These are phyloP conservation scores for Colletotrichum eremochloae DNA, from an alignment of 2,329 filamentous ascomycete species.

Conservation along the genomic window DNA sequence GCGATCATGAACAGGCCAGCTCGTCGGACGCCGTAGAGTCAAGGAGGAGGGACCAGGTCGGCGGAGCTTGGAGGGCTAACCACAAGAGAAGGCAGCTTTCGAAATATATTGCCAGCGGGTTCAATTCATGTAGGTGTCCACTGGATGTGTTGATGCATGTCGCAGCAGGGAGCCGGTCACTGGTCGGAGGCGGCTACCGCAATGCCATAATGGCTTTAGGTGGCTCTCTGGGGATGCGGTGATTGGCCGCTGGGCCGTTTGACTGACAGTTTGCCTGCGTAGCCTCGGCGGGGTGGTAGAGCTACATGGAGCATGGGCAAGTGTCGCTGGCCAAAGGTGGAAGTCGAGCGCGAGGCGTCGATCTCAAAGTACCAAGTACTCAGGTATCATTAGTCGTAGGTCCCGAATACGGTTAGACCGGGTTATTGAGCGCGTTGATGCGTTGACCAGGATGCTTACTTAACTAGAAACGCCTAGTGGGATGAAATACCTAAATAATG, in stretches of 20 bases:
- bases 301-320: constrained; percentile 19
- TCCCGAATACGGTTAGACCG: constrained; percentile 16
- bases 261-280: constrained; percentile 29
- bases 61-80: background rate
- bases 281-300: constrained; percentile 41
- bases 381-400: background rate
- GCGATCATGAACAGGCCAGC: constrained; percentile 40
- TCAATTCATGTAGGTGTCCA: constrained; percentile 38
- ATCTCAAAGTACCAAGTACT: constrained; percentile 35
- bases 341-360: constrained; percentile 21
- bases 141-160: constrained; percentile 19
- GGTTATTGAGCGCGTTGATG: constrained; percentile 8
- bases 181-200: constrained; percentile 27
- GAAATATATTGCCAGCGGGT: constrained; percentile 16
- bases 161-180: constrained; percentile 30
- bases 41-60: background rate
- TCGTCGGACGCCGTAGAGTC: constrained; percentile 28
- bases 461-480: background rate
- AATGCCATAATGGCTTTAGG: constrained; percentile 26
- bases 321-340: constrained; percentile 7
- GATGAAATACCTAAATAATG: background rate
- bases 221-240: constrained; percentile 23
- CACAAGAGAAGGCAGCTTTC: constrained; percentile 18
- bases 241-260: constrained; percentile 32
- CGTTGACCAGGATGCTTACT: background rate